Evolutionary conservation across 2,329 filamentous ascomycete genomes (phyloP), one percentile per base, ranked within the genome.

Genomic region (Penicillium sp.): DNA sequence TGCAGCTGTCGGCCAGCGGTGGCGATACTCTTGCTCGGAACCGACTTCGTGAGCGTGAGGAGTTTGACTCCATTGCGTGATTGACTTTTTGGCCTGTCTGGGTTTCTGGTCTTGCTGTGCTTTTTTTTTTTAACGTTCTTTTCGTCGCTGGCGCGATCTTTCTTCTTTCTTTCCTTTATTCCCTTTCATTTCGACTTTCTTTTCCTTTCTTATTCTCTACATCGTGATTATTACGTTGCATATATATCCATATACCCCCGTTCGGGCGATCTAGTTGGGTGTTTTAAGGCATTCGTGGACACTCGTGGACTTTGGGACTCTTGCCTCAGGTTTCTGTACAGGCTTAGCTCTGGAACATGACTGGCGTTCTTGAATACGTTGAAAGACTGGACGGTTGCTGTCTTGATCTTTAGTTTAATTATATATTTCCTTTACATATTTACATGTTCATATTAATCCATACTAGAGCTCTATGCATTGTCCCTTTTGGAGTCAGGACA

Each of bases 1-100:
- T 97, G 92, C 90, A 93, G 76, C 81, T 90, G 62, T 92, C 90
- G 37, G 89, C 90, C 65, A 83, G 84, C 53, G 92, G 92, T n/a
- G 92, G 92, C 1, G 93, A 97, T 71, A 84, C 89, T 68, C 79
- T 96, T 64, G 93, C 93, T 20, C 87, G 85, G 70, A 89, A 88
- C 71, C 92, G 93, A 75, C 77, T 97, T 72, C 83, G 87, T 61
- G 90, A 95, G 76, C 75, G 83, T 44, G 81, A 83, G 65, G 84
- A 86, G 69, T 82, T 85, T 70, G 83, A 85, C 67, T 81, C 78
- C 50, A 79, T 84, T 67, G 79, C 80, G 60, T 82, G 70, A 78
- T 34, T 11, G 34, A 11, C 39, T 58, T 29, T 4, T 5, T 26
- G 10, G 16, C 8, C 24, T 37, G 5, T 37, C 22, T 26, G 4